A percentile compares a stretch with the other conserved stretches of the same genome.
These are phyloP conservation scores for Pseudocercospora fijiensis DNA, from an alignment of 2,329 filamentous ascomycete species.

Conservation along the genomic window DNA sequence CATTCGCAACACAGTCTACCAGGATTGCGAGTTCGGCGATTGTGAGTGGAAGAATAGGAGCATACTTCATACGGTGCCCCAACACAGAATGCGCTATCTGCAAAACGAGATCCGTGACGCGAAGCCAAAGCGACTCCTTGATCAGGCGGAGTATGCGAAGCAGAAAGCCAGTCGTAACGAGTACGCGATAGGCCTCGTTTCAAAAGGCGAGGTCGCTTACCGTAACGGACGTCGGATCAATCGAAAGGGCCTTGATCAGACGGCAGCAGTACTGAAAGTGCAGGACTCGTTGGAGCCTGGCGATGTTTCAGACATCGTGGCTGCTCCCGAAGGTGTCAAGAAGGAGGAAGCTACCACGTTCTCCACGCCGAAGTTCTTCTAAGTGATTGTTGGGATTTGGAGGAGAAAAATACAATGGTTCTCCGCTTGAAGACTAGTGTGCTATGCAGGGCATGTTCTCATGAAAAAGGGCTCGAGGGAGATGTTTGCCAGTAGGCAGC, in stretches of 20 bases:
- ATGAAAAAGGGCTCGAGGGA: neutral
- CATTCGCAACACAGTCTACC: neutral
- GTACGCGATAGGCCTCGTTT: neutral
- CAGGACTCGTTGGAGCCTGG: neutral
- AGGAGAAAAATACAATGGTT: neutral
- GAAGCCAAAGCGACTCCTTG: neutral
- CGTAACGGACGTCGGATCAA: neutral
- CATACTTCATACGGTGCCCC: neutral
- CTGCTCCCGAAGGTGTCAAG: neutral
- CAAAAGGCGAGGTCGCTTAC: neutral
- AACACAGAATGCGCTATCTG: neutral
- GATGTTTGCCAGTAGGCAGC: neutral
- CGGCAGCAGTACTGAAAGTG: neutral
- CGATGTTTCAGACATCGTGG: neutral
- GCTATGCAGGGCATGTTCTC: neutral
- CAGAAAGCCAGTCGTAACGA: neutral
- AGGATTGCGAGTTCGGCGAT: neutral
- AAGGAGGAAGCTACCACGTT: neutral
- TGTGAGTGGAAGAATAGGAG: constrained; percentile 3
- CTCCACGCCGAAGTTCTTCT: neutral
- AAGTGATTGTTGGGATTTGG: neutral
- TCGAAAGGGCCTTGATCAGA: neutral
- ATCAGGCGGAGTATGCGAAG: neutral
- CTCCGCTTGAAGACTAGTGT: neutral
- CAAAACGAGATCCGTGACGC: neutral